A percentile compares a stretch with the other conserved stretches of the same genome.
Evolutionary conservation across 805 yeast genomes (phyloP).

Genomic region (Kuraishia cidri): DNA sequence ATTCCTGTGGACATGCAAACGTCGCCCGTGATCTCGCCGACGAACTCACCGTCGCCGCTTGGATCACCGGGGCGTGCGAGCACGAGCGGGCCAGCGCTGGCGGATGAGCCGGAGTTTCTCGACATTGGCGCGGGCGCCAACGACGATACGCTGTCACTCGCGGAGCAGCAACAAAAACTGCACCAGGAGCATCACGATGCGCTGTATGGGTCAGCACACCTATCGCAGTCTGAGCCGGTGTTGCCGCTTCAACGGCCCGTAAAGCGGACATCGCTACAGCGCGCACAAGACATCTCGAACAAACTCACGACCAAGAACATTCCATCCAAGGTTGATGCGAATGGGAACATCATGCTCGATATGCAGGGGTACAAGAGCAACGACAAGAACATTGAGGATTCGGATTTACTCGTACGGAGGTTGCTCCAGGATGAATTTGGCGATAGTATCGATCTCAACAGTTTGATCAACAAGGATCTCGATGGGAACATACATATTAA

Average conservation of each 20-base stretch:
- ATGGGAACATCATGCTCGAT: slow-evolving; percentile 86
- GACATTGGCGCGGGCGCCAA: slow-evolving; percentile 29
- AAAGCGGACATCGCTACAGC: slow-evolving; percentile 25
- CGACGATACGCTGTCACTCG: not conserved
- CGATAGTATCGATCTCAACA: slow-evolving; percentile 32
- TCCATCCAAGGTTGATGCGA: slow-evolving; percentile 79
- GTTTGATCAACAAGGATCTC: slow-evolving; percentile 45
- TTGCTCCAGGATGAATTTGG: slow-evolving; percentile 73
- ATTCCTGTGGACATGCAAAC: slow-evolving; percentile 77
- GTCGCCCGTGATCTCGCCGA: slow-evolving; percentile 73
- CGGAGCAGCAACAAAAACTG: slow-evolving; percentile 1
- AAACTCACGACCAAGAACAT: slow-evolving; percentile 65
- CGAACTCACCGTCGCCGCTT: slow-evolving; percentile 46
- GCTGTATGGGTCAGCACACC: slow-evolving; percentile 1
- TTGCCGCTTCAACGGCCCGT: slow-evolving; percentile 6
- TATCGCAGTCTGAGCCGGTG: slow-evolving; percentile 7
- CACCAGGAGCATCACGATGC: not conserved
- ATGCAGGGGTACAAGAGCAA: slow-evolving; percentile 95
- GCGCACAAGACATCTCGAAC: slow-evolving; percentile 55
- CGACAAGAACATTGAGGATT: slow-evolving; percentile 62
- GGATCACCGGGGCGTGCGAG: slow-evolving; percentile 5
- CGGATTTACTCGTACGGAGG: slow-evolving; percentile 69
- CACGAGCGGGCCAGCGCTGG: slow-evolving; percentile 9
- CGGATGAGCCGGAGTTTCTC: slow-evolving; percentile 40
- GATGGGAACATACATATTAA: slow-evolving; percentile 59